Evolutionary conservation across 2,329 filamentous ascomycete genomes (phyloP).

Genomic region (Trichophyton rubrum): DNA sequence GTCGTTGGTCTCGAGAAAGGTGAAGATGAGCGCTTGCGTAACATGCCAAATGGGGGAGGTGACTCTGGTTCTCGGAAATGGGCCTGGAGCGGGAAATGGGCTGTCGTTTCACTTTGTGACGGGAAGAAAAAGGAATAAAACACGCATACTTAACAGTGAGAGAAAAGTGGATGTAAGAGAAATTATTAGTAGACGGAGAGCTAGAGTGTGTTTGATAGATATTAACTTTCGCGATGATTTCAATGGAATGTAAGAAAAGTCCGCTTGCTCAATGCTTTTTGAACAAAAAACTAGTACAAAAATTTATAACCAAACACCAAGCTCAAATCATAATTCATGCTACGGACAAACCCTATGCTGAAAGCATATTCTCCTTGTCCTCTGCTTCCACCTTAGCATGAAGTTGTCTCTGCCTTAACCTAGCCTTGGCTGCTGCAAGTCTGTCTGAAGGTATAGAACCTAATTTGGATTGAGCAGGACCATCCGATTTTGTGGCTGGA

Average conservation of each 20-base stretch:
- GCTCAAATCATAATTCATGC: background rate
- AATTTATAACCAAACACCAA: background rate
- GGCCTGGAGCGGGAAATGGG: slow-evolving; percentile 96
- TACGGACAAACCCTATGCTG: background rate
- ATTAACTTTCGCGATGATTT: background rate
- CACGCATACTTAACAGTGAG: background rate
- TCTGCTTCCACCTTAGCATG: slow-evolving; percentile 12
- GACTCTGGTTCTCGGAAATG: slow-evolving; percentile 62
- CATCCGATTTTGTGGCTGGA: slow-evolving; percentile 5
- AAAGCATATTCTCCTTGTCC: slow-evolving; percentile 25
- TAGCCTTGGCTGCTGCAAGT: slow-evolving; percentile 24
- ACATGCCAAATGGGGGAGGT: slow-evolving; percentile 56
- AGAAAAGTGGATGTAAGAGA: background rate
- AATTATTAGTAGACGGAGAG: background rate
- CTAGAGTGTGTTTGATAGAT: background rate
- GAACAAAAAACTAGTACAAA: background rate
- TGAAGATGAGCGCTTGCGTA: slow-evolving; percentile 66
- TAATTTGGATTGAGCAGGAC: slow-evolving; percentile 8
- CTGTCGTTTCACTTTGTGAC: slow-evolving; percentile 74
- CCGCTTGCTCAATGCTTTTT: background rate
- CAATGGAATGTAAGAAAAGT: background rate
- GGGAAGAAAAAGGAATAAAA: slow-evolving; percentile 40
- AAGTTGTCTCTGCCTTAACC: slow-evolving; percentile 23
- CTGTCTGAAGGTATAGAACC: slow-evolving; percentile 23
- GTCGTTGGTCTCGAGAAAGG: slow-evolving; percentile 77